phyloP scores from a whole-genome alignment of 352 stramenopile genomes.

The Globisporangium lucens region DNA sequence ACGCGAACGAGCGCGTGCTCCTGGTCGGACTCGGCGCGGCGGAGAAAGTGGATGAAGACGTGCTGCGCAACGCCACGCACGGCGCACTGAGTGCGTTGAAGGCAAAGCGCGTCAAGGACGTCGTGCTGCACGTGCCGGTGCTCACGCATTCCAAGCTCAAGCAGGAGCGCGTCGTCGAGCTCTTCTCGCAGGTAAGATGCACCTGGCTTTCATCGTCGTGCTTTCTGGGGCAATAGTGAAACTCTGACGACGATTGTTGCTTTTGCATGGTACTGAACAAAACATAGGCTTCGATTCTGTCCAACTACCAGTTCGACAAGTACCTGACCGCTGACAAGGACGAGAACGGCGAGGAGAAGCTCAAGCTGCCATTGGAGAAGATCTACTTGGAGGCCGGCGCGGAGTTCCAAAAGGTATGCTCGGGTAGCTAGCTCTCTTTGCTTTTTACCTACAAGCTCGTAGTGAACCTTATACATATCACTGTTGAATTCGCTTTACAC shows the following conservation, averaged over 20 bases:
- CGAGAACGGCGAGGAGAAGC: slow-evolving; percentile 58
- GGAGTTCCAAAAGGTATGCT: slow-evolving; percentile 53
- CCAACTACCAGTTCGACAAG: slow-evolving; percentile 87
- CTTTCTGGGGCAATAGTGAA: neutral
- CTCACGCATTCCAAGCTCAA: slow-evolving; percentile 30
- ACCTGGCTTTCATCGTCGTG: neutral
- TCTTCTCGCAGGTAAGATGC: slow-evolving; percentile 45
- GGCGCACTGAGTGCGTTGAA: slow-evolving; percentile 48
- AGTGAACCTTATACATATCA: neutral
- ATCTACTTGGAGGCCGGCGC: slow-evolving; percentile 55
- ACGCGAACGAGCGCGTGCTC: slow-evolving; percentile 52
- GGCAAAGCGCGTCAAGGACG: slow-evolving; percentile 47
- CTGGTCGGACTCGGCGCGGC: slow-evolving; percentile 72
- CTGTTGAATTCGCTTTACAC: neutral
- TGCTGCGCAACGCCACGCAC: slow-evolving; percentile 68
- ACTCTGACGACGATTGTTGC: neutral
- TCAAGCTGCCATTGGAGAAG: slow-evolving; percentile 59
- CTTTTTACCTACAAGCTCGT: neutral
- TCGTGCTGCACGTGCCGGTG: slow-evolving; percentile 51
- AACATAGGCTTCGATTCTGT: slow-evolving; percentile 65
- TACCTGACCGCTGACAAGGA: slow-evolving; percentile 64
- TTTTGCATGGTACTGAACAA: neutral
- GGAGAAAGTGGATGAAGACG: slow-evolving; percentile 57
- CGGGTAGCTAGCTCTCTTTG: neutral
- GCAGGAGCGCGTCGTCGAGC: slow-evolving; percentile 48